phyloP scores from a whole-genome alignment of 148 eudicot genomes.

The Rhododendron henanense region DNA sequence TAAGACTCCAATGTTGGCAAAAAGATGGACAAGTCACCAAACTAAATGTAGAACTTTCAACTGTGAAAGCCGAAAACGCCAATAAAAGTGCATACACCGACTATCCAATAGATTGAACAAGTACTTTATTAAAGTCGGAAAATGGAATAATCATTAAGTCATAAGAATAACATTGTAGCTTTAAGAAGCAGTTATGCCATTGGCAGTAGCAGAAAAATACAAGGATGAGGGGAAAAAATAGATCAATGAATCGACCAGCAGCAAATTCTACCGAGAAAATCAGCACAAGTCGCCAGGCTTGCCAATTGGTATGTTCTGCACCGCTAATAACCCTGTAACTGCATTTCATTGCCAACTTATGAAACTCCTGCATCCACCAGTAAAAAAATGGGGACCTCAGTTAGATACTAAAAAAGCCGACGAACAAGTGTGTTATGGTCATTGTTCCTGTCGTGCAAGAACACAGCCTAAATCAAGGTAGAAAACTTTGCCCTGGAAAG shows the following conservation, averaged over 20 bases:
- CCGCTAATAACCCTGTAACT: slow-evolving; percentile 27
- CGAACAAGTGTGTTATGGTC: neutral
- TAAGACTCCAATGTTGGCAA: neutral
- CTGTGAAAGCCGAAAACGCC: neutral
- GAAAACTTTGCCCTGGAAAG: neutral
- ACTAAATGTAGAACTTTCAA: neutral
- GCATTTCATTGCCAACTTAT: slow-evolving; percentile 49
- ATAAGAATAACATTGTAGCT: neutral
- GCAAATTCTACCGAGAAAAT: slow-evolving; percentile 5
- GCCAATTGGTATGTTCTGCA: slow-evolving; percentile 35
- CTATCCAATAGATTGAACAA: neutral
- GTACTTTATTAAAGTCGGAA: neutral
- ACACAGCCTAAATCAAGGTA: neutral
- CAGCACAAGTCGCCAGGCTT: slow-evolving; percentile 36
- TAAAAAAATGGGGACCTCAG: neutral
- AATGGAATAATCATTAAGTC: neutral
- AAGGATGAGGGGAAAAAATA: neutral
- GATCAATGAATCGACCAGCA: neutral
- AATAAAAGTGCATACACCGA: neutral
- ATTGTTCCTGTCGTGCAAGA: neutral
- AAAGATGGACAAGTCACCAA: neutral
- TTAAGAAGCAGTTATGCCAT: neutral
- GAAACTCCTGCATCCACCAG: slow-evolving; percentile 40
- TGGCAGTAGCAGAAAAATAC: neutral
- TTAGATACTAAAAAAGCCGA: neutral